Evolutionary conservation across 495 filamentous ascomycete genomes (phyloP).

Genomic region (Xylaria sp.): DNA sequence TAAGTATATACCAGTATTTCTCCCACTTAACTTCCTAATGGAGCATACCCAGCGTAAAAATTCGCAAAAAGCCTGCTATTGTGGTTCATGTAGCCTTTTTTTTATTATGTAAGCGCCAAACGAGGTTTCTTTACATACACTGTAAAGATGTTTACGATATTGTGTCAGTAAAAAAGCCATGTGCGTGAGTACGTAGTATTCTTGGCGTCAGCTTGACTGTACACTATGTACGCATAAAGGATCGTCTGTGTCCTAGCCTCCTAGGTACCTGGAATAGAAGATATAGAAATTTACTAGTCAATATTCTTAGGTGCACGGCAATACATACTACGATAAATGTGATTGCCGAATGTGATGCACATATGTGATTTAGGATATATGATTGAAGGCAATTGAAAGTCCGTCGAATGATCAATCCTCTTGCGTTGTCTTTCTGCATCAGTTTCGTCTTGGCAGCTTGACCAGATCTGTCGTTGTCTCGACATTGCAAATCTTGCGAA

Average conservation of each 20-base stretch:
- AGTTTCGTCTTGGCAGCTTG: neutral
- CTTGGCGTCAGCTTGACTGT: conserved; percentile 6
- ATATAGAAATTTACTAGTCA: too few species aligned
- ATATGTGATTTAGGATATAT: neutral
- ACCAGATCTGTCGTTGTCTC: conserved; percentile 7
- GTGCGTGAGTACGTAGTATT: too few species aligned
- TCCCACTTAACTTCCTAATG: too few species aligned
- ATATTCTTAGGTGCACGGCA: too few species aligned
- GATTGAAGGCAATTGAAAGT: conserved; percentile 1
- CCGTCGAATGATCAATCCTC: neutral
- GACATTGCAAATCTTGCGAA: conserved; percentile 3
- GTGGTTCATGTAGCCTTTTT: neutral
- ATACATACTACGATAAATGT: neutral
- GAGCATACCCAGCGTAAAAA: neutral
- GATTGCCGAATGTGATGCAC: neutral
- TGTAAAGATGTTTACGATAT: neutral
- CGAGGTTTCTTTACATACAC: neutral
- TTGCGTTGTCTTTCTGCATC: neutral
- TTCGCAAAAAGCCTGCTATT: neutral
- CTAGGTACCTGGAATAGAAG: too few species aligned
- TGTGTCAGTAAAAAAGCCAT: neutral
- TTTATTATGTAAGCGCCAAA: neutral
- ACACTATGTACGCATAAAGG: neutral
- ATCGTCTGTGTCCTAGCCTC: neutral
- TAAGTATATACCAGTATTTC: too few species aligned